Evolutionary conservation across 1,139 yeast species (phyloP).

Genomic region (Kodamaea fungicola): DNA sequence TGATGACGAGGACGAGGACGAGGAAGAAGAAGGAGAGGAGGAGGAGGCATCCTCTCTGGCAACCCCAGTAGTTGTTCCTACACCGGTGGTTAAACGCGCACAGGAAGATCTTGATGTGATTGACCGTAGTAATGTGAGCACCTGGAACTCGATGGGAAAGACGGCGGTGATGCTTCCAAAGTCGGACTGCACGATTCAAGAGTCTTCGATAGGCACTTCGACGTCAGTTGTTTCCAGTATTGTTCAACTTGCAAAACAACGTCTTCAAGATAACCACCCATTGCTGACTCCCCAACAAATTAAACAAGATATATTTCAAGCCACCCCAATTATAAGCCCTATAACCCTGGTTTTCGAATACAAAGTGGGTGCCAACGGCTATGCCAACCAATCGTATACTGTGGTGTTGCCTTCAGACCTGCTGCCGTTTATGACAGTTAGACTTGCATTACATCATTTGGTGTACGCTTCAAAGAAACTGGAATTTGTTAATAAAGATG

Average conservation of each 20-base stretch:
- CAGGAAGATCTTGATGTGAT: neutral
- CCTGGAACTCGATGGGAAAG: conserved; percentile 17
- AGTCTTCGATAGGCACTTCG: conserved; percentile 15
- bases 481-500: conserved; percentile 32
- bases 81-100: neutral
- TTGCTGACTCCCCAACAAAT: conserved; percentile 24
- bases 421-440: conserved; percentile 42
- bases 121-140: neutral
- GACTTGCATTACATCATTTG: conserved; percentile 41
- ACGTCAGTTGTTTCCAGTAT: conserved; percentile 17
- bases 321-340: conserved; percentile 20
- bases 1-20: conserved; percentile 7
- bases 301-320: conserved; percentile 33
- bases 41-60: conserved; percentile 1
- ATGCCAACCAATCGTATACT: conserved; percentile 39
- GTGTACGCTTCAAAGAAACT: conserved; percentile 31
- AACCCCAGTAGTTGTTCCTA: neutral
- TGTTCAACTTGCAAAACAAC: conserved; percentile 26
- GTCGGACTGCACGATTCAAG: conserved; percentile 20
- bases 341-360: conserved; percentile 38
- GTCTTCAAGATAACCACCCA: conserved; percentile 15
- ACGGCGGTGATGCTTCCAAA: conserved; percentile 14
- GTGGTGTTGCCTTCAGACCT: conserved; percentile 43
- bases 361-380: conserved; percentile 43
- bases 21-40: conserved; percentile 4